Conservation (phyloP, 1,284 basidiomycete genomes). For the Sporisorium sorghi region DNA sequence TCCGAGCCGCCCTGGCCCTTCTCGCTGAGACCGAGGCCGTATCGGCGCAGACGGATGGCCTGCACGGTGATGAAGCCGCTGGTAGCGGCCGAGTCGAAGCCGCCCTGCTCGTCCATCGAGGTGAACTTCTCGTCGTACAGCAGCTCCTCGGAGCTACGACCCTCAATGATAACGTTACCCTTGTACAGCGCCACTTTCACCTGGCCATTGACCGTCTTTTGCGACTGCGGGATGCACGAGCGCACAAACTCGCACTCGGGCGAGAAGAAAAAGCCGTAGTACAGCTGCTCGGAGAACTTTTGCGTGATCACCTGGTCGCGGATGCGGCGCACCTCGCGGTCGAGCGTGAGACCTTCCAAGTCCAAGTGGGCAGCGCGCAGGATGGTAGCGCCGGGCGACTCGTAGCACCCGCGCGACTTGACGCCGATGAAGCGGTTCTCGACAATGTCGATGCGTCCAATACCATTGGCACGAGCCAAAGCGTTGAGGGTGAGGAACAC, state of each 20-base stretch:
- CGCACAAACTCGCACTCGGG: constrained; percentile 89
- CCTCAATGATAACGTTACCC: constrained; percentile 94
- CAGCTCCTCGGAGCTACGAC: constrained; percentile 89
- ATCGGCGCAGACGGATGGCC: constrained; percentile 66
- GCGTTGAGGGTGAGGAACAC: constrained; percentile 93
- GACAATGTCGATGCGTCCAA: constrained; percentile 97
- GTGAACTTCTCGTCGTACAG: constrained; percentile 92
- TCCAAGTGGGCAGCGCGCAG: constrained; percentile 95
- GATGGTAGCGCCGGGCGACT: constrained; percentile 95
- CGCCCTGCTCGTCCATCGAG: constrained; percentile 99
- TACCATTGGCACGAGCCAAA: constrained; percentile 91
- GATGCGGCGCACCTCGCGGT: constrained; percentile 93
- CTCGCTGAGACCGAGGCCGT: constrained; percentile 59
- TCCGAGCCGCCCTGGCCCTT: constrained; percentile 62
- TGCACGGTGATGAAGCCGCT: constrained; percentile 67
- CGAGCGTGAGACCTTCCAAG: constrained; percentile 94
- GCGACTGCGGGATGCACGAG: constrained; percentile 84
- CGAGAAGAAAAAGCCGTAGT: constrained; percentile 94
- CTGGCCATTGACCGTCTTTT: constrained; percentile 93
- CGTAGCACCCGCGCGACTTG: constrained; percentile 98
- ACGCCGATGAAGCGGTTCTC: constrained; percentile 99
- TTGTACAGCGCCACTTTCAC: constrained; percentile 93
- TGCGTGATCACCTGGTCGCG: constrained; percentile 95
- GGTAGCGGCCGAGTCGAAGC: constrained; percentile 77
- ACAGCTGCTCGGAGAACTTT: constrained; percentile 89